Percentiles rank a stretch among this genome's conserved stretches.
These are phyloP conservation scores for Botrytis galanthina DNA, from an alignment of 2,329 filamentous ascomycete species.

Conservation along the genomic window DNA sequence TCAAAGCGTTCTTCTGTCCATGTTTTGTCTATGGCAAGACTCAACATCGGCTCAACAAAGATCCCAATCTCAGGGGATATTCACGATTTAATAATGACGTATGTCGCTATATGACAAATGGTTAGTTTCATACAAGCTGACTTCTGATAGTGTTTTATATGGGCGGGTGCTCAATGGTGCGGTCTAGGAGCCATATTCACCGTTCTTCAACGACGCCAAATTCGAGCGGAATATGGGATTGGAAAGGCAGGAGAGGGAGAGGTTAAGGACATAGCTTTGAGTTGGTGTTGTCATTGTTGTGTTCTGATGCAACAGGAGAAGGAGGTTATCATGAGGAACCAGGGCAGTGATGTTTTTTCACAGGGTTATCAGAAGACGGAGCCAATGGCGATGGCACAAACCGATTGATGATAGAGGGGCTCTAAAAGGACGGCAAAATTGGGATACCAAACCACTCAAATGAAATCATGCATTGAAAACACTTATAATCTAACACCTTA, in stretches of 20 bases:
- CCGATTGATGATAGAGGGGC: neutral
- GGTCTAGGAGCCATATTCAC: slow-evolving; percentile 26
- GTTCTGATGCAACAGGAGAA: slow-evolving; percentile 34
- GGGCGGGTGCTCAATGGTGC: slow-evolving; percentile 21
- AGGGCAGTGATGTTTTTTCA: neutral
- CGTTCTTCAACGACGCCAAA: slow-evolving; percentile 29
- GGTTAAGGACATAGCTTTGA: slow-evolving; percentile 40
- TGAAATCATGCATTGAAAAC: neutral
- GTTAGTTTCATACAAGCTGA: slow-evolving; percentile 24
- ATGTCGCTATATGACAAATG: neutral
- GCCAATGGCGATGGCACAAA: slow-evolving; percentile 22
- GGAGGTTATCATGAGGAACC: slow-evolving; percentile 28
- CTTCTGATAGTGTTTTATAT: slow-evolving; percentile 18
- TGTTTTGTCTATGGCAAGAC: slow-evolving; percentile 36
- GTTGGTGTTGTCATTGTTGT: slow-evolving; percentile 39
- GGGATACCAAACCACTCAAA: neutral
- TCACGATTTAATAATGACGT: slow-evolving; percentile 31
- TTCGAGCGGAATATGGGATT: slow-evolving; percentile 31
- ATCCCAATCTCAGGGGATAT: slow-evolving; percentile 31
- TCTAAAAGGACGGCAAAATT: neutral
- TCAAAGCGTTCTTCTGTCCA: slow-evolving; percentile 32
- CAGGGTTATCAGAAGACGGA: slow-evolving; percentile 24
- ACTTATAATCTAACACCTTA: neutral
- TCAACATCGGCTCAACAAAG: slow-evolving; percentile 25
- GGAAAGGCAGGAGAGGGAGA: slow-evolving; percentile 40